phyloP scores from a whole-genome alignment of 257 asterid genomes.

The Salvia rosmarinus region DNA sequence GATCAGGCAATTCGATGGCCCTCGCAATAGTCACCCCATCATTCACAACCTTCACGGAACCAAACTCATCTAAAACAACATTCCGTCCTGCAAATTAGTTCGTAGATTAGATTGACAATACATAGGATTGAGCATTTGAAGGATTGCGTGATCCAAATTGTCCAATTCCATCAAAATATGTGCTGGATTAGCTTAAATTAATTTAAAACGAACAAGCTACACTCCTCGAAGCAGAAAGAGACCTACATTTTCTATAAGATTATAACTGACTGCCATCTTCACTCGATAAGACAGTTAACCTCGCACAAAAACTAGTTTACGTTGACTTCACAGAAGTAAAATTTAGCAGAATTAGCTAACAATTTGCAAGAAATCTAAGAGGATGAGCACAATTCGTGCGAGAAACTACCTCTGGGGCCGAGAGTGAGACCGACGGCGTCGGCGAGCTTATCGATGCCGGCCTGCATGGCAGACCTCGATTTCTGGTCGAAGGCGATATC shows the following conservation, averaged over 20 bases:
- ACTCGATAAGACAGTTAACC: neutral
- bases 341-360: neutral
- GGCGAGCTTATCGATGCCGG: conserved; percentile 93
- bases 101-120: too few relatives aligned
- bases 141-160: too few relatives aligned
- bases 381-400: neutral
- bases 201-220: too few relatives aligned
- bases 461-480: conserved; percentile 87
- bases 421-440: conserved; percentile 95
- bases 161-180: too few relatives aligned
- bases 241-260: neutral
- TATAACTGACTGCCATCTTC: neutral
- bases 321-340: neutral
- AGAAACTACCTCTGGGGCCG: conserved; percentile 86
- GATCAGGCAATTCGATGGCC: conserved; percentile 85
- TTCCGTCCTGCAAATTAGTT: conserved; percentile 64
- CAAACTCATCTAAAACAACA: conserved; percentile 92
- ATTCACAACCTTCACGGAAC: conserved; percentile 87
- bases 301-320: neutral
- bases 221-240: conserved; percentile 5
- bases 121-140: too few relatives aligned
- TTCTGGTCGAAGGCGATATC: conserved; percentile 93
- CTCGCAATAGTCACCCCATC: conserved; percentile 94
- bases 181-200: too few relatives aligned
- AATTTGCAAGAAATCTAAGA: neutral